These are phyloP conservation scores for Metschnikowia baotianmanensis DNA, from an alignment of 805 yeast species.

Conservation along the genomic window DNA sequence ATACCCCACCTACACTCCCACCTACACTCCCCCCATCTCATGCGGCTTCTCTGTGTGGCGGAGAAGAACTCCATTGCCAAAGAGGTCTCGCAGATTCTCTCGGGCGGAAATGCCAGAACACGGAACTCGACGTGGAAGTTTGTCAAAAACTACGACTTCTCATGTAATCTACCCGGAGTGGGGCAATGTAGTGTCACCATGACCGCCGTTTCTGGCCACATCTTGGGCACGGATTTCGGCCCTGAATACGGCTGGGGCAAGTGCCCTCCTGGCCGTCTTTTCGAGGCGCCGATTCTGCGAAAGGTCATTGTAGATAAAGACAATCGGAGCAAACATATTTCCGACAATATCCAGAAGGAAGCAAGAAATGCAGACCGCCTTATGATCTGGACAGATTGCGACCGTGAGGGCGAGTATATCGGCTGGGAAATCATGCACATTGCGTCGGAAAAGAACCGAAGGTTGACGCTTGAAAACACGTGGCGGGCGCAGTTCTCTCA, in stretches of 20 bases:
- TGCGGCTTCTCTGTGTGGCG: slow-evolving; percentile 90
- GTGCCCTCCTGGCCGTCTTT: slow-evolving; percentile 61
- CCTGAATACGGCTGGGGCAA: slow-evolving; percentile 62
- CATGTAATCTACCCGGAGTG: slow-evolving; percentile 55
- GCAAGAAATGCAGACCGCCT: slow-evolving; percentile 58
- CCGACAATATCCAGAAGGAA: slow-evolving; percentile 64
- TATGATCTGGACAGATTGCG: slow-evolving; percentile 97
- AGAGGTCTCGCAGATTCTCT: slow-evolving; percentile 69
- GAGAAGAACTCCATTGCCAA: slow-evolving; percentile 95
- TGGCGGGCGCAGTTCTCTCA: slow-evolving; percentile 87
- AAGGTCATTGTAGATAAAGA: slow-evolving; percentile 38
- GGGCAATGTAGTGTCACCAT: slow-evolving; percentile 80
- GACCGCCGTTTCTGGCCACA: slow-evolving; percentile 92
- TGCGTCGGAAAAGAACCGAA: slow-evolving; percentile 53
- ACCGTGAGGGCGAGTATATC: slow-evolving; percentile 25
- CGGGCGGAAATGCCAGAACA: slow-evolving; percentile 61
- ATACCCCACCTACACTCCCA: background rate
- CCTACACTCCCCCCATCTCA: slow-evolving; percentile 22
- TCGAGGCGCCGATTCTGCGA: slow-evolving; percentile 64
- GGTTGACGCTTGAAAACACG: slow-evolving; percentile 44
- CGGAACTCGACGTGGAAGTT: slow-evolving; percentile 55
- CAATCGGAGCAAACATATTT: slow-evolving; percentile 35
- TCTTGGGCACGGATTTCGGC: slow-evolving; percentile 64
- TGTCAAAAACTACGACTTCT: slow-evolving; percentile 78
- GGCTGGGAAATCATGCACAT: slow-evolving; percentile 54